A percentile compares a stretch with the other conserved stretches of the same genome.
Conservation (phyloP, 768 basidiomycete genomes). For the Phylloporus rhodoxanthus region DNA sequence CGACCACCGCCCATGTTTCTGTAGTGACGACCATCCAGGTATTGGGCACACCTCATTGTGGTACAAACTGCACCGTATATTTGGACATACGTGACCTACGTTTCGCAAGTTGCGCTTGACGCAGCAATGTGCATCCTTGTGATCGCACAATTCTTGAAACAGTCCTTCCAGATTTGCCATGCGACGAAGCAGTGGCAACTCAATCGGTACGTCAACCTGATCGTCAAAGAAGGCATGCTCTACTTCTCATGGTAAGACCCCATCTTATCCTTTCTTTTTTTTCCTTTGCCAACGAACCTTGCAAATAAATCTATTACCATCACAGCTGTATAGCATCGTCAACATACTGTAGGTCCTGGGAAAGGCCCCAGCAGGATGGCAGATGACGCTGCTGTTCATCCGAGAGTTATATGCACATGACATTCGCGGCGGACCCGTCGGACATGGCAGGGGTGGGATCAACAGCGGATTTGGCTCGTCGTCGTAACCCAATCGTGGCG, state of each 20-base stretch:
- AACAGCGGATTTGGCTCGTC: conserved; percentile 6
- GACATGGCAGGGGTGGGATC: not conserved
- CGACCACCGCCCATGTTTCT: not conserved
- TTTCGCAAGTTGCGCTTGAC: not conserved
- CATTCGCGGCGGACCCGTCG: not conserved
- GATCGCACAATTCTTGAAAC: not conserved
- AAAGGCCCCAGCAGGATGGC: not conserved
- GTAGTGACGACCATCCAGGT: not conserved
- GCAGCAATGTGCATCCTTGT: not conserved
- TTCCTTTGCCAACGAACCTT: not conserved
- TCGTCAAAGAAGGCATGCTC: conserved; percentile 5
- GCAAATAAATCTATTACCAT: not conserved
- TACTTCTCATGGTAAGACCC: conserved; percentile 12
- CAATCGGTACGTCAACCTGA: too few relatives aligned
- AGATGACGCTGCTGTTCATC: not conserved
- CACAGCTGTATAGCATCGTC: not conserved
- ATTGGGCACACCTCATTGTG: too few relatives aligned
- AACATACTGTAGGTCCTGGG: not conserved
- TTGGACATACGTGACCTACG: not conserved
- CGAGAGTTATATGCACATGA: conserved; percentile 1
- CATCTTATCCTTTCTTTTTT: not conserved
- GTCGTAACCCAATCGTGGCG: not conserved
- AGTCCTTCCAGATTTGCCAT: conserved; percentile 1
- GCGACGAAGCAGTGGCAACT: not conserved
- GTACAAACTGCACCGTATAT: not conserved